These are phyloP conservation scores for Phialophora macrospora DNA, from an alignment of 2,329 filamentous ascomycete genomes.

Conservation along the genomic window DNA sequence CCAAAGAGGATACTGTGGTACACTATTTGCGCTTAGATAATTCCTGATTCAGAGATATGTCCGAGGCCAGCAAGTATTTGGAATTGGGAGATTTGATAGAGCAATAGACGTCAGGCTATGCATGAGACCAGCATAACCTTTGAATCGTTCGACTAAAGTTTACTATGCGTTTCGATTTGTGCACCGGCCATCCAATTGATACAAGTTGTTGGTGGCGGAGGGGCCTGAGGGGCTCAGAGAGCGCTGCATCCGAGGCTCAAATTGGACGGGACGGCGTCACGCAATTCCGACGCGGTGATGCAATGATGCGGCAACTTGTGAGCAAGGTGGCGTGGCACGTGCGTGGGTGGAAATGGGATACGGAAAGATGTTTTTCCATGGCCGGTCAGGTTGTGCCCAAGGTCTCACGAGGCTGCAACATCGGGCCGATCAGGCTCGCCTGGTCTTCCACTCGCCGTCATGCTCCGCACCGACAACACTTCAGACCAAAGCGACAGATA, in stretches of 20 bases:
- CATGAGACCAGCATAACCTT: slow-evolving; percentile 5
- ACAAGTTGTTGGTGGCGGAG: not conserved
- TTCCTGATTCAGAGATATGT: not conserved
- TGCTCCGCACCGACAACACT: not conserved
- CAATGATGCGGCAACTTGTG: not conserved
- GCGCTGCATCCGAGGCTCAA: not conserved
- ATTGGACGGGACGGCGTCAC: not conserved
- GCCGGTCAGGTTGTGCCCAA: not conserved
- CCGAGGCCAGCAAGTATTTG: not conserved
- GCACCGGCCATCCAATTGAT: not conserved
- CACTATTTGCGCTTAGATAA: not conserved
- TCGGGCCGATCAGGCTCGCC: not conserved
- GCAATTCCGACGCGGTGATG: not conserved
- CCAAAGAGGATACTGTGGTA: not conserved
- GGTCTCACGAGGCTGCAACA: not conserved
- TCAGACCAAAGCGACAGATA: not conserved
- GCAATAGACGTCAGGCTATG: slow-evolving; percentile 6
- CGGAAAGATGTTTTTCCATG: not conserved
- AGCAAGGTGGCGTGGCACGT: not conserved
- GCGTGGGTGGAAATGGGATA: not conserved
- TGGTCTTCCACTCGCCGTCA: too few relatives aligned
- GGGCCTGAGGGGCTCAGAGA: not conserved
- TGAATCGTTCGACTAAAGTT: not conserved
- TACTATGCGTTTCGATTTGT: not conserved
- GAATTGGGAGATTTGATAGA: not conserved